Conservation (phyloP, 1,139 yeast species). For the Suhomyces wounanorum region DNA sequence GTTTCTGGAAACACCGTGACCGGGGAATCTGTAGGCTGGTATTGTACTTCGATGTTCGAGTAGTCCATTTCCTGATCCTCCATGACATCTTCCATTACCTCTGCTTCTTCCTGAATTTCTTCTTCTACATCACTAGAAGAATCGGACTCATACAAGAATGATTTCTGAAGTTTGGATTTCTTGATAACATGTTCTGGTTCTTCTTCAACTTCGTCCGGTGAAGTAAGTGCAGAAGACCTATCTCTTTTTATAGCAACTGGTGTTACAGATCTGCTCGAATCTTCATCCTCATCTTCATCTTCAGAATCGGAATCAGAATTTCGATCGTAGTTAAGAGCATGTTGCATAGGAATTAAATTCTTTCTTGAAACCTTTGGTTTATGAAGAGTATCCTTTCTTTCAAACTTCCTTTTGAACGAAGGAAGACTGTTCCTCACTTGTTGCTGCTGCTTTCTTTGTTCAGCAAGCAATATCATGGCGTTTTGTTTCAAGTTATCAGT, state of each 20-base stretch:
- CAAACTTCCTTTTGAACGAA: slow-evolving; percentile 41
- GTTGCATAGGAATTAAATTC: slow-evolving; percentile 64
- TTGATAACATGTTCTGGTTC: slow-evolving; percentile 26
- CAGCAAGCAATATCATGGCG: slow-evolving; percentile 33
- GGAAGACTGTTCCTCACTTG: slow-evolving; percentile 44
- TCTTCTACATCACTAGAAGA: slow-evolving; percentile 11
- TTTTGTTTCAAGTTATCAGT: slow-evolving; percentile 21
- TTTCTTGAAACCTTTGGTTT: slow-evolving; percentile 23
- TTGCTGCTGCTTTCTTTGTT: slow-evolving; percentile 25
- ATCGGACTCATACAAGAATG: slow-evolving; percentile 36
- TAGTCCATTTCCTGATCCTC: slow-evolving; percentile 22
- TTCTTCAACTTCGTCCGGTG: slow-evolving; percentile 35
- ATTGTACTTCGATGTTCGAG: slow-evolving; percentile 37
- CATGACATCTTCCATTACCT: slow-evolving; percentile 11
- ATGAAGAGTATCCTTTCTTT: slow-evolving; percentile 9
- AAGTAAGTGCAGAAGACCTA: slow-evolving; percentile 9
- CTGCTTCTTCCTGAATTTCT: slow-evolving; percentile 12
- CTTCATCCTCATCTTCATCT: slow-evolving; percentile 41
- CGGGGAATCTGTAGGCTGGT: slow-evolving; percentile 51
- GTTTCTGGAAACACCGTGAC: slow-evolving; percentile 53
- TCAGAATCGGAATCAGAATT: slow-evolving; percentile 39
- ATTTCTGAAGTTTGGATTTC: slow-evolving; percentile 21
- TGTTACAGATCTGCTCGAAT: slow-evolving; percentile 44
- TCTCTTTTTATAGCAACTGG: slow-evolving; percentile 37
- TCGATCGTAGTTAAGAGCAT: slow-evolving; percentile 60